Conservation (phyloP, 2,329 filamentous ascomycete species). For the Taxawa tesnikishii region DNA sequence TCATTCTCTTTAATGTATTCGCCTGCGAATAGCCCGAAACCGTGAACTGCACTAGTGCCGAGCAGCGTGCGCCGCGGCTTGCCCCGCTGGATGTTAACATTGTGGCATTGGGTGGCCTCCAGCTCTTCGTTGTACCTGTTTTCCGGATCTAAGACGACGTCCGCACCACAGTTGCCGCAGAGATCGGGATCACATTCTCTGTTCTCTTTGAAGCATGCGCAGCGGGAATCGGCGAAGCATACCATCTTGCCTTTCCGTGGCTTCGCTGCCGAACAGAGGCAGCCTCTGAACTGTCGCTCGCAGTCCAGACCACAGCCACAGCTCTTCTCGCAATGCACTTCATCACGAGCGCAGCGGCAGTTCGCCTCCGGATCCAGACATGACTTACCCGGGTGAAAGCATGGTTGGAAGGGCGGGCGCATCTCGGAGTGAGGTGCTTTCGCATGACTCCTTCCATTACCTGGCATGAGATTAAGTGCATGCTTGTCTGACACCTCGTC, state of each 20-base stretch:
- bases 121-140: slow-evolving; percentile 49
- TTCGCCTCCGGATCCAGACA: slow-evolving; percentile 46
- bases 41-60: slow-evolving; percentile 59
- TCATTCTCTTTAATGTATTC: slow-evolving; percentile 55
- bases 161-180: slow-evolving; percentile 58
- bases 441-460: slow-evolving; percentile 8
- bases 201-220: slow-evolving; percentile 59
- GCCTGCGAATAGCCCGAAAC: slow-evolving; percentile 64
- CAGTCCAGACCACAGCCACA: slow-evolving; percentile 54
- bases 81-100: slow-evolving; percentile 59
- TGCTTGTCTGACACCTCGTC: background rate
- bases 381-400: slow-evolving; percentile 51
- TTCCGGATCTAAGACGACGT: slow-evolving; percentile 55
- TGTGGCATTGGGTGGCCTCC: slow-evolving; percentile 52
- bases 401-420: slow-evolving; percentile 50
- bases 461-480: slow-evolving; percentile 1
- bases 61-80: slow-evolving; percentile 53
- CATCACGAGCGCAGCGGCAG: slow-evolving; percentile 51
- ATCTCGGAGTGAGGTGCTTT: slow-evolving; percentile 20
- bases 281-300: slow-evolving; percentile 35
- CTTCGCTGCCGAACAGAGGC: slow-evolving; percentile 19
- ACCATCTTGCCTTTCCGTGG: slow-evolving; percentile 29
- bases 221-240: slow-evolving; percentile 30
- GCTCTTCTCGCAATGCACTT: slow-evolving; percentile 59
- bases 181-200: slow-evolving; percentile 72